Percentiles rank a stretch among this genome's conserved stretches.
These are phyloP conservation scores for Penstemon eatonii DNA, from an alignment of 257 asterid species.

Conservation along the genomic window DNA sequence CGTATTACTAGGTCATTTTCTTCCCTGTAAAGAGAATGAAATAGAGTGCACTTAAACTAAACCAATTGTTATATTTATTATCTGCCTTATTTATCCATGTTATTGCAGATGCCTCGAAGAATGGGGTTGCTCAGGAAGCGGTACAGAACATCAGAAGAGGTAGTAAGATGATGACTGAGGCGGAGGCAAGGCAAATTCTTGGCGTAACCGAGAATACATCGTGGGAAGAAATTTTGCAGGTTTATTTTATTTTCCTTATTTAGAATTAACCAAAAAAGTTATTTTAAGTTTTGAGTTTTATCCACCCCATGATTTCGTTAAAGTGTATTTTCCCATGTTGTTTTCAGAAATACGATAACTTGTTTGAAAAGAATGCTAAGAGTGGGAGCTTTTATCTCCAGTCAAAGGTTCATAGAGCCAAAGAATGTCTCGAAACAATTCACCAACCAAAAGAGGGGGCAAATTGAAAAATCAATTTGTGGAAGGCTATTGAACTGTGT, in stretches of 20 bases:
- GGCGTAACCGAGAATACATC: conserved; percentile 66
- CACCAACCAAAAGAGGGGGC: conserved; percentile 37
- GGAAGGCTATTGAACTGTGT: neutral
- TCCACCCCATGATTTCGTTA: neutral
- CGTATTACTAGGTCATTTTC: neutral
- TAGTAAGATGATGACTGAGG: conserved; percentile 65
- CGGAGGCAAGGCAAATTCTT: conserved; percentile 77
- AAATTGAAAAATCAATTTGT: conserved; percentile 12
- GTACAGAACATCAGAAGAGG: conserved; percentile 53
- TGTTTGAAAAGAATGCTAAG: conserved; percentile 64
- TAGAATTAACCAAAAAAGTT: neutral
- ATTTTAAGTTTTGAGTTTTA: neutral
- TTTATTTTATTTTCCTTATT: conserved; percentile 17
- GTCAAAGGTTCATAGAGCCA: conserved; percentile 73
- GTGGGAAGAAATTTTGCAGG: conserved; percentile 79
- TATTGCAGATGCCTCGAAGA: conserved; percentile 66
- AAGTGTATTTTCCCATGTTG: neutral
- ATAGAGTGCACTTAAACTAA: neutral
- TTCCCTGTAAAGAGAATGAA: neutral
- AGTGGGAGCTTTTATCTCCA: conserved; percentile 65
- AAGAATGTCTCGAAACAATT: conserved; percentile 62
- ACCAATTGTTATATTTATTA: conserved; percentile 6
- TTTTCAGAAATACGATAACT: conserved; percentile 55
- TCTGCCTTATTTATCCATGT: neutral
- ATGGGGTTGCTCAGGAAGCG: conserved; percentile 76